phyloP scores from a whole-genome alignment of 441 rosid genomes.

The Gossypium schwendimanii region DNA sequence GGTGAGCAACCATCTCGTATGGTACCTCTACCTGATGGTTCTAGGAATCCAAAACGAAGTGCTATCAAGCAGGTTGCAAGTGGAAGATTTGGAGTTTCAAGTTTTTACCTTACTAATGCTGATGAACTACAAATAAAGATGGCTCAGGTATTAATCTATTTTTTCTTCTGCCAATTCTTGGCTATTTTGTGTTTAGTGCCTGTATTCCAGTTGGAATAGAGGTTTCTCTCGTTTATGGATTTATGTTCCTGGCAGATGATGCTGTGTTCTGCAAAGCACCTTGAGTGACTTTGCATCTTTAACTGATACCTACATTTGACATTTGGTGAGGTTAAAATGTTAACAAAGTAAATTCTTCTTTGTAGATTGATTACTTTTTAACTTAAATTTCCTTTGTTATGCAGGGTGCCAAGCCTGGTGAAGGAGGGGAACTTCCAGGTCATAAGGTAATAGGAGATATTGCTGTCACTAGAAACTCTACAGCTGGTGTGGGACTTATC shows the following conservation, averaged over 20 bases:
- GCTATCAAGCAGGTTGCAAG: constrained; percentile 99
- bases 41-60: constrained; percentile 91
- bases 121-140: constrained; percentile 98
- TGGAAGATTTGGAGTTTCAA: constrained; percentile 99
- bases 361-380: constrained; percentile 16
- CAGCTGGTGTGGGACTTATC: constrained; percentile 98
- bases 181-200: constrained; percentile 29
- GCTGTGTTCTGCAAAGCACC: constrained; percentile 55
- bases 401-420: constrained; percentile 99
- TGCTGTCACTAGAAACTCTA: constrained; percentile 93
- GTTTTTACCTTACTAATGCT: constrained; percentile 95
- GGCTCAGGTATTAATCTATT: constrained; percentile 81
- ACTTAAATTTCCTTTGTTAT: constrained; percentile 18
- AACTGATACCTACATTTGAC: constrained; percentile 35
- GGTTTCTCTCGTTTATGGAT: constrained; percentile 44
- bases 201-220: constrained; percentile 44
- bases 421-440: constrained; percentile 99
- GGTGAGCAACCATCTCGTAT: constrained; percentile 98
- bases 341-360: constrained; percentile 16
- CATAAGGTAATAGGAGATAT: constrained; percentile 99
- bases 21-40: constrained; percentile 92
- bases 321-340: constrained; percentile 43
- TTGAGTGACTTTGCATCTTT: constrained; percentile 43
- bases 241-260: constrained; percentile 59
- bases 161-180: constrained; percentile 11